phyloP scores from a whole-genome alignment of 805 yeast species.

The Candida caryicola region DNA sequence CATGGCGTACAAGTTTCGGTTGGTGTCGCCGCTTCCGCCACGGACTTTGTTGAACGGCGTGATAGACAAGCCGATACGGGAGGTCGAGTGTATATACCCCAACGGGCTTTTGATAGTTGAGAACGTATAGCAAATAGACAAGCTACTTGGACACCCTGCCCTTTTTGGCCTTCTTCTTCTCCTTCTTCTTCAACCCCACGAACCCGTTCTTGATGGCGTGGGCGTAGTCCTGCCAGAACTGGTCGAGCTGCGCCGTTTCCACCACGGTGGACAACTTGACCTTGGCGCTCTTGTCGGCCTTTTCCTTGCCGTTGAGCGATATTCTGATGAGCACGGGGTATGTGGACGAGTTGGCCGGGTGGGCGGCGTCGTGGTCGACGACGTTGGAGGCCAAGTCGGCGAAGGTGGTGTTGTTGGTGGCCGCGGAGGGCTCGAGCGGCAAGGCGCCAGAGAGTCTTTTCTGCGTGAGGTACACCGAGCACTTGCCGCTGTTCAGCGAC shows the following conservation, averaged over 20 bases:
- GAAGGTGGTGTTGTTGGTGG: slow-evolving; percentile 6
- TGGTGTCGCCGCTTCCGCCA: slow-evolving; percentile 41
- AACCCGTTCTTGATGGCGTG: slow-evolving; percentile 68
- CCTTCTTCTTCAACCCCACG: slow-evolving; percentile 76
- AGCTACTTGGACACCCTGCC: slow-evolving; percentile 32
- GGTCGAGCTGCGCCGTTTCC: slow-evolving; percentile 54
- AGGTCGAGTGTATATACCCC: slow-evolving; percentile 51
- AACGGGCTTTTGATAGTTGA: slow-evolving; percentile 62
- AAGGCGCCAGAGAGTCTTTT: slow-evolving; percentile 42
- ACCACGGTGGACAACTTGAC: slow-evolving; percentile 74
- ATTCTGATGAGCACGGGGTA: slow-evolving; percentile 71
- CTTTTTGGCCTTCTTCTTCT: slow-evolving; percentile 69
- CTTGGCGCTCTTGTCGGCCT: slow-evolving; percentile 45
- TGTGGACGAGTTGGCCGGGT: slow-evolving; percentile 24
- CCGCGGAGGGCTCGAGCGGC: slow-evolving; percentile 19
- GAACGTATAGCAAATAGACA: slow-evolving; percentile 9
- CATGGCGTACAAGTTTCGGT: slow-evolving; percentile 28
- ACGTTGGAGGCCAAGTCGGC: slow-evolving; percentile 37
- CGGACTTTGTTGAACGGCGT: slow-evolving; percentile 30
- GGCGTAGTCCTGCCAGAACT: slow-evolving; percentile 76
- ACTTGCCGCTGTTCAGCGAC: slow-evolving; percentile 34
- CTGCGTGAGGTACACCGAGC: slow-evolving; percentile 59
- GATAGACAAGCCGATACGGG: slow-evolving; percentile 49
- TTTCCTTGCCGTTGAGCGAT: slow-evolving; percentile 47
- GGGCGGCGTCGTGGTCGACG: slow-evolving; percentile 14